phyloP scores from a whole-genome alignment of 768 basidiomycete genomes.

The Cystofilobasidium macerans region DNA sequence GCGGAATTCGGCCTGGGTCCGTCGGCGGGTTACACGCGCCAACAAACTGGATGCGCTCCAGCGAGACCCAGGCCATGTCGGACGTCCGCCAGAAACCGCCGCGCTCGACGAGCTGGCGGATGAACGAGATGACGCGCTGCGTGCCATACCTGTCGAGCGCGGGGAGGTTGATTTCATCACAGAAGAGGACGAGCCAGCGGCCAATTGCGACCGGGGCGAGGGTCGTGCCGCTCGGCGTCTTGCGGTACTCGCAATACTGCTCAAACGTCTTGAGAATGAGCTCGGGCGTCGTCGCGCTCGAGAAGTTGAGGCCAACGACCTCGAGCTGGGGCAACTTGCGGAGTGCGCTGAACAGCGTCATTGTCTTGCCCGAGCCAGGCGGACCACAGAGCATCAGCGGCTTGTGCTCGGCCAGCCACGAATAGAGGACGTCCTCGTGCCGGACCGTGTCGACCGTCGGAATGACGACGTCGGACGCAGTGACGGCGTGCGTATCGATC shows the following conservation, averaged over 20 bases:
- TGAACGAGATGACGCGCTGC: constrained; percentile 94
- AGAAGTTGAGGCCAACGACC: constrained; percentile 97
- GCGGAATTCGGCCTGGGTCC: constrained; percentile 96
- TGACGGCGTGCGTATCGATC: constrained; percentile 91
- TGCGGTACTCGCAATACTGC: constrained; percentile 97
- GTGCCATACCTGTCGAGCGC: constrained; percentile 97
- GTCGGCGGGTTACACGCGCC: constrained; percentile 99
- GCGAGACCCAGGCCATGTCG: constrained; percentile 93
- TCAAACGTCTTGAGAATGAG: constrained; percentile 98
- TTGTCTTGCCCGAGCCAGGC: constrained; percentile 99
- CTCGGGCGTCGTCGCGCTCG: constrained; percentile 95
- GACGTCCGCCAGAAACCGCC: constrained; percentile 88
- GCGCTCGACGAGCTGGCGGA: constrained; percentile 88
- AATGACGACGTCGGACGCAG: constrained; percentile 90
- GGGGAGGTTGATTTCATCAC: constrained; percentile 97
- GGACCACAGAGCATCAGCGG: constrained; percentile 96
- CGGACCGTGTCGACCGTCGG: constrained; percentile 97
- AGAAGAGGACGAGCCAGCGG: constrained; percentile 98
- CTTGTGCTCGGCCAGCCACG: constrained; percentile 97
- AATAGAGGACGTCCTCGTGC: constrained; percentile 96
- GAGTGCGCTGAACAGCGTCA: constrained; percentile 96
- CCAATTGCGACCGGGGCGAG: constrained; percentile 89
- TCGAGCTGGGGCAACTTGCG: constrained; percentile 98
- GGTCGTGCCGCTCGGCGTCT: constrained; percentile 95
- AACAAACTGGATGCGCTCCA: constrained; percentile 98